Evolutionary conservation across 805 yeast species (phyloP).

Genomic region (Zygosaccharomyces rouxii): DNA sequence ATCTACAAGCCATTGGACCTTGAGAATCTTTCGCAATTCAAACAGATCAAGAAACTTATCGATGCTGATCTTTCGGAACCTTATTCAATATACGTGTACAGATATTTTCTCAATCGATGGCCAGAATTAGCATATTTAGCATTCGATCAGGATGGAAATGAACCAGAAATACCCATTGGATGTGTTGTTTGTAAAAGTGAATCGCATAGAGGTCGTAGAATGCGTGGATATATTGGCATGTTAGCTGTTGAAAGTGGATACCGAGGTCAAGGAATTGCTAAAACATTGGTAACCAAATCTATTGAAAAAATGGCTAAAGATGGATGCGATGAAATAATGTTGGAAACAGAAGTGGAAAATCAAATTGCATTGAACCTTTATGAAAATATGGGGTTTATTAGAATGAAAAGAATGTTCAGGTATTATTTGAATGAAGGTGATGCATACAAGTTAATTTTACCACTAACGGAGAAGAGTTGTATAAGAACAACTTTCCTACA

Average conservation of each 20-base stretch:
- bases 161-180: constrained; percentile 52
- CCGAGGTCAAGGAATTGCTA: constrained; percentile 82
- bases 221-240: constrained; percentile 95
- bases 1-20: constrained; percentile 27
- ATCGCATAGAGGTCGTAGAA: constrained; percentile 59
- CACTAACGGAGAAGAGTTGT: constrained; percentile 59
- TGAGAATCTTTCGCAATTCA: constrained; percentile 37
- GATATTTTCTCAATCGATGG: constrained; percentile 88
- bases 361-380: constrained; percentile 63
- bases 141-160: constrained; percentile 33
- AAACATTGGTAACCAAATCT: constrained; percentile 56
- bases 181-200: constrained; percentile 80
- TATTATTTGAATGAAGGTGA: constrained; percentile 92
- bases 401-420: constrained; percentile 71
- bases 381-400: constrained; percentile 70
- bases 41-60: constrained; percentile 52
- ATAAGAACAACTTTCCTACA: constrained; percentile 52
- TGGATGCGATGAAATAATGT: constrained; percentile 81
- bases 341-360: constrained; percentile 89
- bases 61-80: constrained; percentile 84
- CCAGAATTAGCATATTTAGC: constrained; percentile 76
- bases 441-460: constrained; percentile 82
- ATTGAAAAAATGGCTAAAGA: constrained; percentile 59
- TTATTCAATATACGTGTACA: constrained; percentile 86
- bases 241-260: constrained; percentile 69